Evolutionary conservation across 768 basidiomycete genomes (phyloP), one percentile per base, ranked within the genome.

Genomic region (Pholiota molesta): DNA sequence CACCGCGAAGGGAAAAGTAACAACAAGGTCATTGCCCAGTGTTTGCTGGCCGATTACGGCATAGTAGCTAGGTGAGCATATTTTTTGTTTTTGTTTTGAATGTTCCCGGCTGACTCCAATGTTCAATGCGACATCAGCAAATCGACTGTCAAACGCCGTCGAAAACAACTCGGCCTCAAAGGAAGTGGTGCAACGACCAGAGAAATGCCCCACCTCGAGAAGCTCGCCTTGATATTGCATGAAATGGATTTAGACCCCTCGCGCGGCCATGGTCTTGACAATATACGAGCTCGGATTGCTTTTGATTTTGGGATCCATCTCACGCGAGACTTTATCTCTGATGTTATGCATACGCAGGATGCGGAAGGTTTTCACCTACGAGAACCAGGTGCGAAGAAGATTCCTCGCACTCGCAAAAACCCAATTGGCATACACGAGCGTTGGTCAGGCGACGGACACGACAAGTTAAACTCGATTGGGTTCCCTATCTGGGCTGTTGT

Each of bases 401-500:
- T 76, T 28, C 26, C 42, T 16, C 70, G 75, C 1, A 55, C 65
- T 6, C 51, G 37, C 9, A 74, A 77, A 52, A 42, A 21, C 23
- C 69, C 74, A 0, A 21, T 79, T 8, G 78, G 79, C 3, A 70
- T 75, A 23, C 70, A 79, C 56, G 68, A 78, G 11, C 65, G 71
- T 0, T 81, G 77, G 78, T 42, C 74, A 1, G 72, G 64, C 0
- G 75, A 78, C 66, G 77, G 79, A 0, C 79, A 81, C 52, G 74
- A 79, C 57, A 81, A 81, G 57, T 69, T 81, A 0, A 66, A 72
- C 52, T 62, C 64, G 10, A 78, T 79, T 33, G 80, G 79, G 0
- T 80, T 80, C 63, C 74, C 76, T 1, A 62, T 80, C 23, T 80
- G 71, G 67, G 77, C 62, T 3, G 59, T 78, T 52, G 71, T 73